Percentiles rank a stretch among this genome's conserved stretches.
Evolutionary conservation across 306 rosid genomes (phyloP).

Genomic region (Vicia faba): DNA sequence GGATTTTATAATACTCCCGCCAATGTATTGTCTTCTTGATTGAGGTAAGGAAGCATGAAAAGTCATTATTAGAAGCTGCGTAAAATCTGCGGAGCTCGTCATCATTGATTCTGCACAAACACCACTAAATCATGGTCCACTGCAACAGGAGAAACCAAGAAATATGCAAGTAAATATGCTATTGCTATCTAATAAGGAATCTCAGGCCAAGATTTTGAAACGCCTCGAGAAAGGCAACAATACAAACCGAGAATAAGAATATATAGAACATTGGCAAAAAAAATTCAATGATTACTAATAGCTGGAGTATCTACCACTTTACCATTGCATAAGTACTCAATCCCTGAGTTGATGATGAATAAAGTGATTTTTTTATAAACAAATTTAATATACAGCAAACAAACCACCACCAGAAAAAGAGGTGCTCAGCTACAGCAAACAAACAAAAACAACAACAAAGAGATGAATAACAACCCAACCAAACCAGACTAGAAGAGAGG

Average conservation of each 20-base stretch:
- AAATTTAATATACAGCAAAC: too few species aligned
- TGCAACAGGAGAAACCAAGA: slow-evolving; percentile 60
- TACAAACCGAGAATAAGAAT: slow-evolving; percentile 22
- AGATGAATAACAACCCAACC: too few species aligned
- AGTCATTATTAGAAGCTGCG: slow-evolving; percentile 66
- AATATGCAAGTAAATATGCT: slow-evolving; percentile 46
- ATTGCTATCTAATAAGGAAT: slow-evolving; percentile 44
- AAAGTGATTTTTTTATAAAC: neutral
- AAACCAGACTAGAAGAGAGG: too few species aligned
- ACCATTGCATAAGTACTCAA: slow-evolving; percentile 14
- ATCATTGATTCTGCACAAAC: slow-evolving; percentile 82
- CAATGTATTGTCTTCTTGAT: slow-evolving; percentile 82
- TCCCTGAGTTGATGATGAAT: slow-evolving; percentile 21
- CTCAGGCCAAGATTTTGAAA: slow-evolving; percentile 38
- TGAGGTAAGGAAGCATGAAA: slow-evolving; percentile 62
- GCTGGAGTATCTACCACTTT: slow-evolving; percentile 9
- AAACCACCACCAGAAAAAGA: too few species aligned
- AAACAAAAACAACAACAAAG: too few species aligned
- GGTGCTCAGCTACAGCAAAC: too few species aligned
- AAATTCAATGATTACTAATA: neutral
- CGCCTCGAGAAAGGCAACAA: slow-evolving; percentile 25
- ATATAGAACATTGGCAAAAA: slow-evolving; percentile 4
- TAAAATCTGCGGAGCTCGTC: slow-evolving; percentile 78
- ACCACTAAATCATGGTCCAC: slow-evolving; percentile 62
- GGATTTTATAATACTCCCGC: slow-evolving; percentile 74